Evolutionary conservation across 208 protist species (phyloP), one percentile per base, ranked within the genome.

Genomic region (Acanthamoeba lenticulata): DNA sequence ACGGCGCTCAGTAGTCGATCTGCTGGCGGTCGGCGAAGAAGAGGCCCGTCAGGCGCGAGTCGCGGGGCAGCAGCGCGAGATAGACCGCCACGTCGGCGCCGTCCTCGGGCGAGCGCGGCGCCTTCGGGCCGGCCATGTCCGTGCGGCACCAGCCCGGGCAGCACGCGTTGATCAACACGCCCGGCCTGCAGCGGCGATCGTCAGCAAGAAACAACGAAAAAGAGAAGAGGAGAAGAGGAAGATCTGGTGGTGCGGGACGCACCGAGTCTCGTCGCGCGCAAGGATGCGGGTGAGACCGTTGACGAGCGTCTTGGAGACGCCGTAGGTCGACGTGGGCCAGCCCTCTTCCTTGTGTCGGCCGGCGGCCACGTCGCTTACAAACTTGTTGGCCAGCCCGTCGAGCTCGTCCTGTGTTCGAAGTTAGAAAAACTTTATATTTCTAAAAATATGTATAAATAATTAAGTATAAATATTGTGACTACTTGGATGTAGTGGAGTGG

Each of bases 81-180:
- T 55, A 92, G 42, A 92, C 86, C 5, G 47, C 60, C 62, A 77
- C 62, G 55, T 92, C 86, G 62, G 86, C 86, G 21, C 86, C 86
- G 13, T 92, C 42, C 40, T 67, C 86, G 27, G 86, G 15, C 36
- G 67, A 44, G 5, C 77, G 77, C 2, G 77, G 40, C 77, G 77
- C 77, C 29, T 40, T 47, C 27, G 77, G 44, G 9, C 86, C 86
- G 27, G 60, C 86, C 86, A 92, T 92, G 36, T 92, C 86, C 62
- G 86, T 92, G 7, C 62, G 36, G 29, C 86, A 92, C 86, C 86
- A 92, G 45, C 86, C 86, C n/a, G 86, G 86, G 29, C 86, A 92
- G 86, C 52, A 74, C 42, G 60, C 34, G 55, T 69, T 92, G 55
- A 92, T 92, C 86, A 92, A 52, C 38, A 92, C 45, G 47, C 60